A percentile compares a stretch with the other conserved stretches of the same genome.
Evolutionary conservation across 2,329 filamentous ascomycete species (phyloP).

Genomic region (Aspergillus thermomutatus): DNA sequence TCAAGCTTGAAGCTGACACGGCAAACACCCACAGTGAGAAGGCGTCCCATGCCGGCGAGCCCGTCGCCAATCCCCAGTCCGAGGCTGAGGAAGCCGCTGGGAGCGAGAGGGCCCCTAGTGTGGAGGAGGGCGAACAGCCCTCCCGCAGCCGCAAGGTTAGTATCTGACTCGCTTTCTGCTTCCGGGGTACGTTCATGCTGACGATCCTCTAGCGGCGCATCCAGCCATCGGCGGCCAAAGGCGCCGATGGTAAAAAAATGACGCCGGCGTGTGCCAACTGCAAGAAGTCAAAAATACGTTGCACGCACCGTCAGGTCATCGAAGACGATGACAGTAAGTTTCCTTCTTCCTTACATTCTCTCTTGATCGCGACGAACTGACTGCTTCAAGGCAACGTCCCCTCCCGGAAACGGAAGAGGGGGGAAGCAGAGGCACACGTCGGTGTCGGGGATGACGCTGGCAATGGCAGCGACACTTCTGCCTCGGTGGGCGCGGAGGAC

Average conservation of each 20-base stretch:
- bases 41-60: neutral
- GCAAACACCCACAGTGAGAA: neutral
- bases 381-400: conserved; percentile 1
- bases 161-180: neutral
- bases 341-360: neutral
- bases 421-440: neutral
- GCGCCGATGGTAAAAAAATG: conserved; percentile 2
- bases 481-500: conserved; percentile 16
- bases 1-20: neutral
- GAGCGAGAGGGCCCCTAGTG: neutral
- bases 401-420: conserved; percentile 4
- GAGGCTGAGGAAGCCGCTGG: conserved; percentile 1
- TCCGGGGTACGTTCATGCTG: neutral
- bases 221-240: neutral
- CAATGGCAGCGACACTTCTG: conserved; percentile 1
- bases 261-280: conserved; percentile 20
- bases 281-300: conserved; percentile 25
- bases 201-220: neutral
- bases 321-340: neutral
- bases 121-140: neutral
- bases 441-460: neutral
- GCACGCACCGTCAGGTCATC: conserved; percentile 16
- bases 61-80: neutral
- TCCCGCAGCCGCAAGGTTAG: neutral
- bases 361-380: neutral